Evolutionary conservation across 2,329 filamentous ascomycete genomes (phyloP), one percentile per base, ranked within the genome.

Genomic region (Bipolaris sorokiniana): DNA sequence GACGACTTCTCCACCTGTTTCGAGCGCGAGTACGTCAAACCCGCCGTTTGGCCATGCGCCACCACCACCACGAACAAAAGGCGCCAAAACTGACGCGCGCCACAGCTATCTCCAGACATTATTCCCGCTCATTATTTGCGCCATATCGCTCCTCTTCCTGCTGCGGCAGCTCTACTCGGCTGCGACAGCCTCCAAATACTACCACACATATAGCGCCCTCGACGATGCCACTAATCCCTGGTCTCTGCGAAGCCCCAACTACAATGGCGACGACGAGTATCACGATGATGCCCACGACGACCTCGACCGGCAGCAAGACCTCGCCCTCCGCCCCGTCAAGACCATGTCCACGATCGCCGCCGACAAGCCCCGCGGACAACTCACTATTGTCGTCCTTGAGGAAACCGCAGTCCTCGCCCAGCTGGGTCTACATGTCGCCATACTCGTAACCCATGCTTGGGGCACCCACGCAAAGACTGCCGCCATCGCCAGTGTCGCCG

Each of bases 71-170:
- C 22, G 53, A n/a, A 51, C 20, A 42, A 42, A 42, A 42, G 4
- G 6, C 13, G n/a, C 11, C n/a, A 5, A 18, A 33, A 33, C 41
- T 49, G 52, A 51, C 44, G 56, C 23, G 48, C 37, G 40, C 36
- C 47, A 16, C 74, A 94, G 91, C 76, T 93, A 90, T 76, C 84
- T 96, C 51, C 88, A 91, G 77, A 86, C 91, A 59, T 81, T 96
- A 45, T 83, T 98, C 52, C 95, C 95, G 52, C 80, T 95, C 59
- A 79, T 88, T 59, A 82, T 89, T 56, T 86, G 92, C 76, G 83
- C 79, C 61, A 67, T 90, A 23, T 98, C 95, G 6, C 75, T 93
- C 64, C 73, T 90, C 50, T 82, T 87, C 65, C 84, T 97, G 54
- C 66, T 83, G 18, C 72, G 83, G 66, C 86, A 88, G 70, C 79